phyloP scores from a whole-genome alignment of 306 rosid species.

The Trichosanthes cucumerina region DNA sequence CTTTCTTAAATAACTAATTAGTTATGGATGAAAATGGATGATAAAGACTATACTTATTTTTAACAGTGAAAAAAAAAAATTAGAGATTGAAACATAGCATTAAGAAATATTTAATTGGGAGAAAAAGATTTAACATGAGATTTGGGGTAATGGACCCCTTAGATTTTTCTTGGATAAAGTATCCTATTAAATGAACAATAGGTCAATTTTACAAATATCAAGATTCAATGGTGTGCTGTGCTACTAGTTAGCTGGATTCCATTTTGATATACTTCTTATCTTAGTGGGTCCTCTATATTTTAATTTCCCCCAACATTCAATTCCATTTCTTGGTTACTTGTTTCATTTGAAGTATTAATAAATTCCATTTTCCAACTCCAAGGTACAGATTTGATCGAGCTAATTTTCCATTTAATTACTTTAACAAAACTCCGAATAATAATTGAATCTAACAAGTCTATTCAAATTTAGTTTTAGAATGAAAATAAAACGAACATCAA shows the following conservation, averaged over 20 bases:
- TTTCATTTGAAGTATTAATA: not conserved
- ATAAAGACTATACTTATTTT: not conserved
- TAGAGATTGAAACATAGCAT: not conserved
- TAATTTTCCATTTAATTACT: too few species aligned
- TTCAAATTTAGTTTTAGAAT: too few species aligned
- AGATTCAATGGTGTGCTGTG: not conserved
- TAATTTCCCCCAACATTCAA: not conserved
- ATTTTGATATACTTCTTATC: not conserved
- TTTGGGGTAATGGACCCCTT: not conserved
- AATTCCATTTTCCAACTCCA: too few species aligned
- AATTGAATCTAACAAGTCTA: too few species aligned
- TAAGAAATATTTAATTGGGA: not conserved
- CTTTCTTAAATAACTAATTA: not conserved
- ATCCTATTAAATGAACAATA: not conserved
- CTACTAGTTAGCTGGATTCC: not conserved
- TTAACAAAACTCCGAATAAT: too few species aligned
- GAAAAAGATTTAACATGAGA: not conserved
- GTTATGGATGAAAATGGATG: not conserved
- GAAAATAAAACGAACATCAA: too few species aligned
- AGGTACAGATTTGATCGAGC: too few species aligned
- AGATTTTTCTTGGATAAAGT: not conserved
- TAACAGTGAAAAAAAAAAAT: not conserved
- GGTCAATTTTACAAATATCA: not conserved
- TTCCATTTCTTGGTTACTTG: not conserved
- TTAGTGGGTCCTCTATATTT: not conserved